Percentiles rank a stretch among this genome's conserved stretches.
Conservation (phyloP, 305 asterid species). For the Solanum chacoense region DNA sequence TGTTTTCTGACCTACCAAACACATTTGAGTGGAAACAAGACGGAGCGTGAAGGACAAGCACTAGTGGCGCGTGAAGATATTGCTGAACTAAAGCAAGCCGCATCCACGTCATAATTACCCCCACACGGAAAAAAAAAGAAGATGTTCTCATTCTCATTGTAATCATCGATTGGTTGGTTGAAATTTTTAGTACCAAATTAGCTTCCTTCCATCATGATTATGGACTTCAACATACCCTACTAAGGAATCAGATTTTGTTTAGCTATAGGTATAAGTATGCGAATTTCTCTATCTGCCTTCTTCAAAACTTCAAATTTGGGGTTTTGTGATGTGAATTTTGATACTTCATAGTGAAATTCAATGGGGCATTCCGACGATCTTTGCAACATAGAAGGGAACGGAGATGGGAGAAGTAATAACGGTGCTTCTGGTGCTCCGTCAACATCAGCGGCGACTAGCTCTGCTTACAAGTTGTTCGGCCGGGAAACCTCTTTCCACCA, state of each 20-base stretch:
- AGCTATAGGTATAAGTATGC: not conserved
- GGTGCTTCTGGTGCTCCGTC: slow-evolving; percentile 25
- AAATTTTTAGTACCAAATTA: not conserved
- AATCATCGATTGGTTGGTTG: not conserved
- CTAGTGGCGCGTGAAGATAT: not conserved
- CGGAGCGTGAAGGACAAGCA: not conserved
- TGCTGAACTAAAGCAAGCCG: not conserved
- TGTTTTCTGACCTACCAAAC: not conserved
- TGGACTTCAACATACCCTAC: not conserved
- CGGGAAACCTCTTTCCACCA: slow-evolving; percentile 57
- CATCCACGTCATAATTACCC: not conserved
- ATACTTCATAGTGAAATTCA: not conserved
- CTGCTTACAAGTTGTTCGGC: slow-evolving; percentile 45
- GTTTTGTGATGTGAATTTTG: slow-evolving; percentile 2
- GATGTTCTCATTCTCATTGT: not conserved
- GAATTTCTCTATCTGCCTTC: not conserved
- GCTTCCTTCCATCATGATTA: not conserved
- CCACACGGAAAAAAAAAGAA: not conserved
- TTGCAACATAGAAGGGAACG: slow-evolving; percentile 35
- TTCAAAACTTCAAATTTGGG: not conserved
- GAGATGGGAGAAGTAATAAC: slow-evolving; percentile 29
- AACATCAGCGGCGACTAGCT: slow-evolving; percentile 31
- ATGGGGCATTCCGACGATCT: slow-evolving; percentile 66
- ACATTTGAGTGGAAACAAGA: not conserved
- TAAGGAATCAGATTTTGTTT: not conserved